phyloP scores from a whole-genome alignment of 192 early-diverging fungal species.

The Coemansia sp. region DNA sequence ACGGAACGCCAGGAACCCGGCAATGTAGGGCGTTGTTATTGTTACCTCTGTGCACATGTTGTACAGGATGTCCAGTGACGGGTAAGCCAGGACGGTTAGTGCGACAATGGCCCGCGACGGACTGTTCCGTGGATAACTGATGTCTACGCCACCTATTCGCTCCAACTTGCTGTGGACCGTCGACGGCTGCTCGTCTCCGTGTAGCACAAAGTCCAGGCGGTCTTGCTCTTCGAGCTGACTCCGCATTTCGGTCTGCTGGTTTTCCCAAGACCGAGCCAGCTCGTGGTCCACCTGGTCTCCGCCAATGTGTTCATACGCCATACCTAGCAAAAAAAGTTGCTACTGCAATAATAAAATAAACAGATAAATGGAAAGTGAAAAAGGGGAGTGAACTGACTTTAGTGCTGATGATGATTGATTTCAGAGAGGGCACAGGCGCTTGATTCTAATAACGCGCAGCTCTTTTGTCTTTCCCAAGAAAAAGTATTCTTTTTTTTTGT shows the following conservation, averaged over 20 bases:
- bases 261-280: conserved; percentile 15
- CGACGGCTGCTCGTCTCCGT: not conserved
- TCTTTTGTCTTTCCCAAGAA: not conserved
- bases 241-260: conserved; percentile 28
- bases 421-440: not conserved
- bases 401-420: not conserved
- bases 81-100: conserved; percentile 69
- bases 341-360: not conserved
- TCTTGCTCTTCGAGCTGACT: conserved; percentile 13
- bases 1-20: conserved; percentile 91
- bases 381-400: not conserved
- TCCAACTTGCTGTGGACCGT: conserved; percentile 30
- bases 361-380: not conserved
- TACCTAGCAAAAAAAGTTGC: not conserved
- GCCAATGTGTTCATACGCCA: not conserved
- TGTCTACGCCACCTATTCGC: conserved; percentile 75
- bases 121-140: conserved; percentile 65
- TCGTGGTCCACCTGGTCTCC: not conserved
- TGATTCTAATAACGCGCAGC: not conserved
- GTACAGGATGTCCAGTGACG: conserved; percentile 69
- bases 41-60: conserved; percentile 56
- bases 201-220: conserved; percentile 16
- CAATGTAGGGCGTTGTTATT: conserved; percentile 77
- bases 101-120: conserved; percentile 64
- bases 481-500: not conserved